These are phyloP conservation scores for Termitomyces eurrhizus DNA, from an alignment of 768 basidiomycete genomes.

Conservation along the genomic window DNA sequence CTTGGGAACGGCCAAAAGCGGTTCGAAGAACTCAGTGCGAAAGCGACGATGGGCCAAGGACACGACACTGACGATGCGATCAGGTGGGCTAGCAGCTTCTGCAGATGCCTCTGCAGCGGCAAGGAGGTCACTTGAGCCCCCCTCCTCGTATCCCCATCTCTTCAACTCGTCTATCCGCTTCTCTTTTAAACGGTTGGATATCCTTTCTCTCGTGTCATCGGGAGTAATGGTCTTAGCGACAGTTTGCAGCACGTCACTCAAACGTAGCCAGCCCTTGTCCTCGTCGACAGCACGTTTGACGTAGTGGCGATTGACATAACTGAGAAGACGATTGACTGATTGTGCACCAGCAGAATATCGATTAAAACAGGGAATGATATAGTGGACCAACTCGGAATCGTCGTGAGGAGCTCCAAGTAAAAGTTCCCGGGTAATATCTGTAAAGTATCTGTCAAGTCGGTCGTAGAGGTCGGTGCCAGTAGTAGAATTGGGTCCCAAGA, in stretches of 20 bases:
- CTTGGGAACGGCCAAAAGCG: conserved; percentile 65
- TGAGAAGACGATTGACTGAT: conserved; percentile 68
- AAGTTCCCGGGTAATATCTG: conserved; percentile 56
- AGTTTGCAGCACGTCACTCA: conserved; percentile 60
- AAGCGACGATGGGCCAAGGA: conserved; percentile 70
- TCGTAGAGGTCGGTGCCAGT: conserved; percentile 71
- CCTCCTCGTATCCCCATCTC: conserved; percentile 66
- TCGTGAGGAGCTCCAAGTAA: conserved; percentile 62
- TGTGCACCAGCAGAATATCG: conserved; percentile 66
- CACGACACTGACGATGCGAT: conserved; percentile 61
- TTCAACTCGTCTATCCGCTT: conserved; percentile 57
- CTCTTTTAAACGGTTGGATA: conserved; percentile 56
- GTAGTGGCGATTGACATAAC: conserved; percentile 76
- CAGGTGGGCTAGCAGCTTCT: conserved; percentile 66
- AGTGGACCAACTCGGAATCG: conserved; percentile 62
- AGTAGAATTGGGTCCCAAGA: conserved; percentile 24
- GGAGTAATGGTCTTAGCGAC: conserved; percentile 47
- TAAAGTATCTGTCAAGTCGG: conserved; percentile 69
- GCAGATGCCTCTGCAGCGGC: conserved; percentile 64
- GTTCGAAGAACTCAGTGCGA: conserved; percentile 69
- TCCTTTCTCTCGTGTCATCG: conserved; percentile 56
- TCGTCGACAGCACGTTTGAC: conserved; percentile 76
- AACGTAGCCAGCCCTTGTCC: conserved; percentile 72
- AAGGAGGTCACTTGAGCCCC: conserved; percentile 42
- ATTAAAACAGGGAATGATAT: conserved; percentile 67